Base-by-base conservation (phyloP, 495 filamentous ascomycete genomes). In the Podospora tetraspora region DNA sequence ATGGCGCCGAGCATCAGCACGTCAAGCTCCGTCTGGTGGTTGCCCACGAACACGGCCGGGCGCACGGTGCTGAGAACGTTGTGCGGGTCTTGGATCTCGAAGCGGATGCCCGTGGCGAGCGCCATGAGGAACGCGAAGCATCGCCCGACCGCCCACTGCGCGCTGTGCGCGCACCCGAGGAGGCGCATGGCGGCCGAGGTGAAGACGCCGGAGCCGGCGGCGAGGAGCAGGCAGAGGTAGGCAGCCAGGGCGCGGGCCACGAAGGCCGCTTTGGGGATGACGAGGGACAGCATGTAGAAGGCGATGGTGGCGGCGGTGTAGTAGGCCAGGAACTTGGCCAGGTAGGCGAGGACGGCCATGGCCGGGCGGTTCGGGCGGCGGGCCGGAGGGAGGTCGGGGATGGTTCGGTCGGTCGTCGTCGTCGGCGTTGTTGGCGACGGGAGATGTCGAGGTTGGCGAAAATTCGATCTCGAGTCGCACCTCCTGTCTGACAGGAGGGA, bases 11-110 rank as follows among this genome's bases (percentile, higher is more conserved):
- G 85, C 85, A 98, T 89, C 63, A 97, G 84, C 34, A 99, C 91
- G 76, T 99, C 95, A 66, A 99, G 86, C 77, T 97, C 96, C 6
- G 89, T 91, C 82, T 97, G 94, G 81, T 98, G 94, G 77, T 98
- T 98, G 27, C 88, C 90, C 72, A 98, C 84, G 74, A 98, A 94
- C 62, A 99, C 91, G 57, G 92, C 92, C 5, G 95, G 96, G 52
- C 94, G 86, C 29, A 85, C 85, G 4, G 81, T 84, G 22, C 79
- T 72, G 30, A 97, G 86, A 66, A 88, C 73, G 68, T 89, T 78
- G 58, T 88, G 78, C 59, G 91, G 90, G 63, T 91, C 86, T 52
- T 89, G 79, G 67, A 97, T 81, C 58, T 88, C 83, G 73, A 97
- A 97, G 29, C 79, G 83, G n/a, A 99, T 83, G 61, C 93, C 93